Base-by-base conservation (phyloP, 73 alveolate genomes). In the Blepharisma stoltei region DNA sequence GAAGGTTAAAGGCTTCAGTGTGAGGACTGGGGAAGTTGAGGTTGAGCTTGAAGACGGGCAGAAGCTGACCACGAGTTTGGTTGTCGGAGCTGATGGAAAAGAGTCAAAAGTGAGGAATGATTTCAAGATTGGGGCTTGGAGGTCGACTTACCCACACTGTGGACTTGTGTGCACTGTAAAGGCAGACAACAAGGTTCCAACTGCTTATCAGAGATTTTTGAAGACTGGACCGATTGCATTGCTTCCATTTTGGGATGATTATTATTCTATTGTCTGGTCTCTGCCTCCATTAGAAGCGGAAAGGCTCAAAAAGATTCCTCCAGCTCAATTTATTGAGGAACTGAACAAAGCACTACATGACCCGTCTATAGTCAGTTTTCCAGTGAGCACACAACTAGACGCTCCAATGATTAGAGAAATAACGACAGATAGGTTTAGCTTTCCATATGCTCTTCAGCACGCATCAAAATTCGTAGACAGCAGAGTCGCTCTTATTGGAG, bases 71-170 rank as follows among this genome's bases (percentile, higher is more conserved):
- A 82, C 94, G 6, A 81, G 80, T 55, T 67, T 90, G 79, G 43
- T 90, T n/a, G 84, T 90, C 4, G 97, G 97, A 0, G 85, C 89
- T 77, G 97, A 90, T 83, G 97, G 97, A 7, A 87, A 80, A 67
- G 71, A 90, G 69, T 84, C 93, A 20, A 70, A 78, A 25, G 89
- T 82, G 6, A 87, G 89, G 65, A 86, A 90, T 23, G 78, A 70
- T 14, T 75, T 78, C 70, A 84, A 81, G 20, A 88, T 90, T 53
- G 78, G 82, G 6, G 80, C 92, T 37, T 78, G 69, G 41, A 89
- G 92, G 7, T 82, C 84, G 50, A 55, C 90, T 41, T 90, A 90
- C 53, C 67, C 83, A 48, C 78, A 90, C 65, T 79, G 73, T 83
- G 92, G 97, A 6, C 65, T 90, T 18, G 94, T 88, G 6, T 86